Percentiles rank a stretch among this genome's conserved stretches.
These are phyloP conservation scores for Nasturtium officinale DNA, from an alignment of 345 rosid genomes.

Conservation along the genomic window DNA sequence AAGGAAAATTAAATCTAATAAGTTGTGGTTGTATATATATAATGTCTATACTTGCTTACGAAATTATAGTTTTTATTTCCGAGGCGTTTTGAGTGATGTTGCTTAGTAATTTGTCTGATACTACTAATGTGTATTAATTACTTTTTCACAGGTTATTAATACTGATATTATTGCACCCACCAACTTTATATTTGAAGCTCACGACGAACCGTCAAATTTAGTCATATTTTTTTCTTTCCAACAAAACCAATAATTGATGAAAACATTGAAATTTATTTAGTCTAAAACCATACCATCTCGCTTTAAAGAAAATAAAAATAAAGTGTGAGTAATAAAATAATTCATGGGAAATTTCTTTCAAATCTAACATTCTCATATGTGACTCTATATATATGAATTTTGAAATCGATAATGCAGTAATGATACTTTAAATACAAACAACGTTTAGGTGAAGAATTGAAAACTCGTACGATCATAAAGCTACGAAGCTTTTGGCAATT, in stretches of 20 bases:
- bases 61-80: constrained; percentile 32
- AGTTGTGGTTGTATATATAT: constrained; percentile 6
- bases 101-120: constrained; percentile 41
- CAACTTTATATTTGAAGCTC: constrained; percentile 38
- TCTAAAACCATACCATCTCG: neutral
- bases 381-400: neutral
- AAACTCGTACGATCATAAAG: constrained; percentile 9
- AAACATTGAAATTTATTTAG: neutral
- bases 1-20: constrained; percentile 7
- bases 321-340: neutral
- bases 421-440: neutral
- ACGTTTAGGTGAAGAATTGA: constrained; percentile 19
- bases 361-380: neutral
- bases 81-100: constrained; percentile 44
- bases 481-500: neutral
- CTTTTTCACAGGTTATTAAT: constrained; percentile 35
- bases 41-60: neutral
- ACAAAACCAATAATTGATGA: neutral
- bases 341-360: neutral
- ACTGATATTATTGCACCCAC: constrained; percentile 37
- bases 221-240: constrained; percentile 22
- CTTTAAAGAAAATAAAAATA: neutral
- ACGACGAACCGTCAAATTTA: constrained; percentile 34
- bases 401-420: neutral
- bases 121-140: constrained; percentile 31